Evolutionary conservation across 2,329 filamentous ascomycete species (phyloP).

Genomic region (Cercospora sesami): DNA sequence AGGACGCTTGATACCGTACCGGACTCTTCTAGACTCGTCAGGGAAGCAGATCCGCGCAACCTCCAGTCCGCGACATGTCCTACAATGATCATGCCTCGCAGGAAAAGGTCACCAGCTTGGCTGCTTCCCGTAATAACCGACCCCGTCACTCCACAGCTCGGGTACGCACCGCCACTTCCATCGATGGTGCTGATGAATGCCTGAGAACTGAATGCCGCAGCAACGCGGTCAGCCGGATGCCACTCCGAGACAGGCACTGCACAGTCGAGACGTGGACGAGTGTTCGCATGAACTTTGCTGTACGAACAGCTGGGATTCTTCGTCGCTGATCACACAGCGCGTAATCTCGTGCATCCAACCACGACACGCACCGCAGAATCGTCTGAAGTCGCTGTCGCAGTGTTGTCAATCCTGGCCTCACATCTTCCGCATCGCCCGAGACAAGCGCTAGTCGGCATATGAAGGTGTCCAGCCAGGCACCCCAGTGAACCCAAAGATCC

Average conservation of each 20-base stretch:
- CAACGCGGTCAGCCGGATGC: neutral
- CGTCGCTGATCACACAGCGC: neutral
- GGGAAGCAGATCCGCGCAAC: neutral
- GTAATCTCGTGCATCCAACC: neutral
- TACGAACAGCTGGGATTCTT: neutral
- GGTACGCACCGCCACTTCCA: neutral
- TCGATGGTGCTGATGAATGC: neutral
- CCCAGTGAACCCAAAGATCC: neutral
- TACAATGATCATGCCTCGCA: neutral
- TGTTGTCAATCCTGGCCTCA: neutral
- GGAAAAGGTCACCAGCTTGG: neutral
- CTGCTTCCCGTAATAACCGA: neutral
- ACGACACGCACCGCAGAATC: neutral
- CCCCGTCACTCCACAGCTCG: neutral
- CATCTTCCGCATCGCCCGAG: conserved; percentile 1
- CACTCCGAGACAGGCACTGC: neutral
- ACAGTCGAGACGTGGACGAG: neutral
- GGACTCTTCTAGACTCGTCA: neutral
- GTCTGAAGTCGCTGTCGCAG: neutral
- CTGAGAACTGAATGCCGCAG: neutral
- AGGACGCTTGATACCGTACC: neutral
- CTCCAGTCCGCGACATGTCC: neutral
- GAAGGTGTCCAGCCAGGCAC: neutral
- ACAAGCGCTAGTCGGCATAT: neutral
- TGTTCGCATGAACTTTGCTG: neutral